phyloP scores from a whole-genome alignment of 805 yeast genomes.

The Barnettozyma vustinii region DNA sequence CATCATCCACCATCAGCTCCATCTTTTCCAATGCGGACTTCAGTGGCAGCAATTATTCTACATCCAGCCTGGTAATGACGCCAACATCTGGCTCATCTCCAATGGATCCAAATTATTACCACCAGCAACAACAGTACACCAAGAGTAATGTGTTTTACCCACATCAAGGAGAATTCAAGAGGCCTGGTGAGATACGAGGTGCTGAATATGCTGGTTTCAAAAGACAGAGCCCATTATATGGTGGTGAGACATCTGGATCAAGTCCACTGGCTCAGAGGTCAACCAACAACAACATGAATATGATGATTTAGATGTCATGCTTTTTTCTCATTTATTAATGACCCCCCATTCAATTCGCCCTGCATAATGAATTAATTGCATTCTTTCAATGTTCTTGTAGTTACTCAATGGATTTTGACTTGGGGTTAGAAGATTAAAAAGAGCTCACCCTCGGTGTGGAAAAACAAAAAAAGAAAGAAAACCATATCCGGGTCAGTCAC shows the following conservation, averaged over 20 bases:
- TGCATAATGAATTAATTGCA: slow-evolving; percentile 2
- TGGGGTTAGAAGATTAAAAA: too few species aligned
- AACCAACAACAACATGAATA: slow-evolving; percentile 9
- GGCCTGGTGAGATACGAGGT: slow-evolving; percentile 5
- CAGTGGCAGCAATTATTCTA: slow-evolving; percentile 6
- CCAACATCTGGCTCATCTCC: slow-evolving; percentile 10
- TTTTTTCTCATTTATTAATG: neutral
- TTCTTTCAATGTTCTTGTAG: neutral
- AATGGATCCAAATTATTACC: slow-evolving; percentile 8
- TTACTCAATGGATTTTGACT: too few species aligned
- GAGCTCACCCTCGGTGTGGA: too few species aligned
- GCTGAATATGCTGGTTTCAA: slow-evolving; percentile 6
- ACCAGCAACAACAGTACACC: slow-evolving; percentile 1
- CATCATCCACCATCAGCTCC: slow-evolving; percentile 11
- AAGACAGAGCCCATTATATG: slow-evolving; percentile 4
- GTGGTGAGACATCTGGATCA: neutral
- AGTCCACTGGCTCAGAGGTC: slow-evolving; percentile 12
- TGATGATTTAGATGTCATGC: slow-evolving; percentile 5
- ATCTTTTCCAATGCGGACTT: slow-evolving; percentile 8
- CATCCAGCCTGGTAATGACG: slow-evolving; percentile 8
- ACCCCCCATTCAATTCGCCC: neutral
- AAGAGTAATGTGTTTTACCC: slow-evolving; percentile 4
- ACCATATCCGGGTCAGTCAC: too few species aligned
- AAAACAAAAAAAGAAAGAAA: too few species aligned
- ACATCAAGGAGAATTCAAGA: neutral